Evolutionary conservation across 1,139 yeast genomes (phyloP), one percentile per base, ranked within the genome.

Genomic region (Yamadazyma trypodendri): DNA sequence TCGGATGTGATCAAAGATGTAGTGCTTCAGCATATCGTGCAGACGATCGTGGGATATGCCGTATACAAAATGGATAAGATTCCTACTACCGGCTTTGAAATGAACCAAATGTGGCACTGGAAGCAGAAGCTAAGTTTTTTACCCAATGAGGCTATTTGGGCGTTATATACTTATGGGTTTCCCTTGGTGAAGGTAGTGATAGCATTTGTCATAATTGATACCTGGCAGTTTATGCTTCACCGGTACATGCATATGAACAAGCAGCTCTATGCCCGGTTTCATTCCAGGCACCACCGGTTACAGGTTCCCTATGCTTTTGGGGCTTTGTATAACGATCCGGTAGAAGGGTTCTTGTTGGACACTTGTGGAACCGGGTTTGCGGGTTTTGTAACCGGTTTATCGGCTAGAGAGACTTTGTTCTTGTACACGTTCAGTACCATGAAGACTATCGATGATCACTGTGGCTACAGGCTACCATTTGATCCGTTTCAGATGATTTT

Each of bases 271-370:
- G 75, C 76, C 45, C 70, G 80, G 42, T 85, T 88, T 69, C 98
- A 92, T 61, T 87, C 97, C 3, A 83, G 95, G 50, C 98, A 92
- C 62, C 98, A 92, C 62, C 71, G 94, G 37, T 72, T 92, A 36
- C 90, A 92, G 55, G 97, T 92, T 22, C 98, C 98, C 9, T 92
- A 88, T 61, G 97, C 98, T 1, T 90, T 77, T 61, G 98, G 98
- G 34, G 98, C 98, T 3, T 72, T 92, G 32, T 92, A 88, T 68
- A 92, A 92, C 63, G 90, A 90, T 51, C 92, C 96, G 14, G 75
- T 87, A 11, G 98, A 92, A 66, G 98, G 98, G 4, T 87, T 92
- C 51, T 60, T 90, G 42, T 72, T 92, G 54, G 98, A 92, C 63
- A 88, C 98, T 13, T 60, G 82, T 34, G 98, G 98, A 7, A 85